Conservation (phyloP, 208 protist genomes). For the Trichomonas tenax region DNA sequence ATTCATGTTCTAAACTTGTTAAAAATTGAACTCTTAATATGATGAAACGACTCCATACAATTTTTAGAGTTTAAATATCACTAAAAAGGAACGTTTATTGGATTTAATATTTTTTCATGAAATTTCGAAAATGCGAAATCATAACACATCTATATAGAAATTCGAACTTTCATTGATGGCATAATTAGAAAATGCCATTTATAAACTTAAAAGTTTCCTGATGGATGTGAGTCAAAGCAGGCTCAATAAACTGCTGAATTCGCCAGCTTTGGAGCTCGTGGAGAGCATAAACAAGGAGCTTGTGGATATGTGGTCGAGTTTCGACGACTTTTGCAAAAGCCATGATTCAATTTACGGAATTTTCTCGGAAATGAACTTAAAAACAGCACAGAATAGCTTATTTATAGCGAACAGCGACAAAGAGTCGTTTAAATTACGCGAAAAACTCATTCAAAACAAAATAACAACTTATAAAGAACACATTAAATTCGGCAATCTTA, state of each 20-base stretch:
- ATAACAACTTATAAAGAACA: background rate
- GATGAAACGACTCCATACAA: too few species aligned
- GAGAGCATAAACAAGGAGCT: background rate
- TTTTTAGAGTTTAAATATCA: too few species aligned
- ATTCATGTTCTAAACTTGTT: too few species aligned
- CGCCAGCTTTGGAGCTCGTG: background rate
- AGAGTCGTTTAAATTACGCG: background rate
- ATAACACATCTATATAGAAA: too few species aligned
- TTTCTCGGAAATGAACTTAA: background rate
- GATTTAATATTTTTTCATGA: too few species aligned
- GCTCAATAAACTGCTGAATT: background rate
- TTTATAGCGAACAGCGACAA: background rate
- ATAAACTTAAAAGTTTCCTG: too few species aligned
- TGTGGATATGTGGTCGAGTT: background rate
- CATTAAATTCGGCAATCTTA: background rate
- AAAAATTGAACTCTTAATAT: too few species aligned
- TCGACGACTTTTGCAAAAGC: background rate
- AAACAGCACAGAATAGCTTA: background rate
- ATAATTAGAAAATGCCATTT: too few species aligned
- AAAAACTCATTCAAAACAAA: background rate
- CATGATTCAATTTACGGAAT: background rate
- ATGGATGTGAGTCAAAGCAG: background rate
- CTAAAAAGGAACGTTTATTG: too few species aligned
- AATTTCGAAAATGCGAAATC: too few species aligned
- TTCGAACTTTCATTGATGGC: too few species aligned